These are phyloP conservation scores for Sarocladium oryzae DNA, from an alignment of 2,329 filamentous ascomycete species.

Conservation along the genomic window DNA sequence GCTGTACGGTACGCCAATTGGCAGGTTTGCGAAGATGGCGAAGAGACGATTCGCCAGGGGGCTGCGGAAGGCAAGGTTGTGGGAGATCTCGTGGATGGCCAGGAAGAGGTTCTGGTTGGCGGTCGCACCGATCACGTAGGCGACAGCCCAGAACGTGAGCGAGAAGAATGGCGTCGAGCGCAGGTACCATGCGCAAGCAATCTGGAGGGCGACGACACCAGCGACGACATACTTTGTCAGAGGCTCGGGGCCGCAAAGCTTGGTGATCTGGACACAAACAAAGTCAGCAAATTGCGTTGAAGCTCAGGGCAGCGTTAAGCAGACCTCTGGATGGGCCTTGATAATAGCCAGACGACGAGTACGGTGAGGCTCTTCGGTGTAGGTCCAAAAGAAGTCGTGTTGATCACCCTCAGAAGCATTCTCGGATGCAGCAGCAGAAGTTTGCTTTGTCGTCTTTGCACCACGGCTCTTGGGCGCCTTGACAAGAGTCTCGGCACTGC, in stretches of 20 bases:
- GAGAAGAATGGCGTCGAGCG: constrained; percentile 73
- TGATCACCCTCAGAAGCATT: constrained; percentile 19
- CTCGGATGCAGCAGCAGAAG: constrained; percentile 1
- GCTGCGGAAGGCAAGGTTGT: constrained; percentile 89
- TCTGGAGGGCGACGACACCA: constrained; percentile 75
- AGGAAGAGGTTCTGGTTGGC: constrained; percentile 98
- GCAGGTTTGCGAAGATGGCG: constrained; percentile 90
- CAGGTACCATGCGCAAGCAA: constrained; percentile 70
- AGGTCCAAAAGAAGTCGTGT: constrained; percentile 88
- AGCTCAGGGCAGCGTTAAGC: constrained; percentile 9
- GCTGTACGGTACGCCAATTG: constrained; percentile 92
- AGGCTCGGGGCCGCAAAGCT: constrained; percentile 93
- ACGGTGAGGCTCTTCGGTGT: constrained; percentile 94
- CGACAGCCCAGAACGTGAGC: constrained; percentile 76
- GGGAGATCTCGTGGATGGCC: constrained; percentile 96
- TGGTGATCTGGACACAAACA: constrained; percentile 67
- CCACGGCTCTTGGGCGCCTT: constrained; percentile 21
- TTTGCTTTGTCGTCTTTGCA: constrained; percentile 9
- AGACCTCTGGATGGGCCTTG: constrained; percentile 92
- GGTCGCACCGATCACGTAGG: constrained; percentile 88
- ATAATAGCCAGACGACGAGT: constrained; percentile 90
- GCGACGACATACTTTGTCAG: constrained; percentile 90
- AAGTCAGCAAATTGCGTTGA: background rate
- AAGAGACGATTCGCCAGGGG: constrained; percentile 74
- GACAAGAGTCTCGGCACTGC: constrained; percentile 27